These are phyloP conservation scores for Ziziphus jujuba DNA, from an alignment of 306 rosid species.

Conservation along the genomic window DNA sequence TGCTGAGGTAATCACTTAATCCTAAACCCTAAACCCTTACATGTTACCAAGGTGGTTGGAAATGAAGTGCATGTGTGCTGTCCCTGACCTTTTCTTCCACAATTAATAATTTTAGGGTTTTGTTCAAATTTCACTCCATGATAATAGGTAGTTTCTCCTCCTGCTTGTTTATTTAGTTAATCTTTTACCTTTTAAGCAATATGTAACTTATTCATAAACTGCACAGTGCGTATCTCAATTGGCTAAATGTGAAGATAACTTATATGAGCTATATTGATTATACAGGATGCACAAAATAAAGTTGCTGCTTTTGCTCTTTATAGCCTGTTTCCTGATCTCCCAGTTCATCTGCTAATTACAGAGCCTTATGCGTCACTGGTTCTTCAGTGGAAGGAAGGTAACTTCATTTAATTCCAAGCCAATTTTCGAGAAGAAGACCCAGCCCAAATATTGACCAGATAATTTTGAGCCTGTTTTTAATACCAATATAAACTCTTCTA, in stretches of 20 bases:
- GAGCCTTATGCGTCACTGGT: constrained; percentile 83
- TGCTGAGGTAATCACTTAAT: constrained; percentile 64
- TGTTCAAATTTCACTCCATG: no score
- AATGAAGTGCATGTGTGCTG: no score
- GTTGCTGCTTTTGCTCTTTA: constrained; percentile 92
- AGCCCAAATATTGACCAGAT: no score
- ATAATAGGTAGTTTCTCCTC: no score
- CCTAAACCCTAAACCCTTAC: constrained; percentile 2
- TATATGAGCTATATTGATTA: constrained; percentile 16
- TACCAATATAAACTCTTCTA: constrained; percentile 7
- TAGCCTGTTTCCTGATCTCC: constrained; percentile 79
- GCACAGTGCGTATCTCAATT: not conserved
- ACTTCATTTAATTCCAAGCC: not conserved
- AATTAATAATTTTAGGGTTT: no score
- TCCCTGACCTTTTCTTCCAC: no score
- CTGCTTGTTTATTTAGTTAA: not conserved
- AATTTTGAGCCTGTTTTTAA: not conserved
- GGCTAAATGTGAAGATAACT: not conserved
- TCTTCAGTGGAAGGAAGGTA: constrained; percentile 80
- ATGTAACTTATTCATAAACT: not conserved
- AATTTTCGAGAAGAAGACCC: not conserved
- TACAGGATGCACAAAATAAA: constrained; percentile 92
- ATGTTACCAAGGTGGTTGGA: no score
- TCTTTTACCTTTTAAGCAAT: not conserved
- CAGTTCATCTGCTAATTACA: constrained; percentile 62